Base-by-base conservation (phyloP, 768 basidiomycete genomes). In the Russula foetens region DNA sequence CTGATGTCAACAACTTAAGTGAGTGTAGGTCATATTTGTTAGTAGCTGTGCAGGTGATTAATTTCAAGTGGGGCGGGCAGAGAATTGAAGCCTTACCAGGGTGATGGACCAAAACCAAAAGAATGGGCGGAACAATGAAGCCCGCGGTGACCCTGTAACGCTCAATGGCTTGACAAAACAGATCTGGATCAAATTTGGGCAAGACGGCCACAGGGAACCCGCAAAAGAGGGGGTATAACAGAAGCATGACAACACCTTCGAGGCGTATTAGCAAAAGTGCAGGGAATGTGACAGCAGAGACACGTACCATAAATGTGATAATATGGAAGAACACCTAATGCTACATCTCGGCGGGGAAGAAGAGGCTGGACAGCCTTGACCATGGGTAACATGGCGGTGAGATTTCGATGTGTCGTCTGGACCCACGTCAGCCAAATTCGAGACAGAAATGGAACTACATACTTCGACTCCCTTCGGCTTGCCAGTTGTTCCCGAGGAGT, bases 71-170 rank as follows among this genome's bases (percentile, higher is more conserved):
- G 38, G 39, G 28, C 29, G 58, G n/a, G 21, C n/a, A 49, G 39
- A 19, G 21, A 24, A 26, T 24, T 39, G 23, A 41, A 4, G 54
- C 70, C 82, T 33, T 72, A 82, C 83, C 84, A 12, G 84, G 81
- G 65, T 89, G 85, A 61, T 86, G 81, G 2, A 84, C 74, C 44
- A 97, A 76, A 1, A 83, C 79, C 15, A 96, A 84, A 14, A 93
- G 73, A n/a, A 97, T 84, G 0, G 94, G 92, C 1, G 93, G 93
- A 1, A 91, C 91, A 50, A 91, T 74, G 0, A 87, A 72, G 0
- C 80, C 60, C 1, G 75, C 60, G 0, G 86, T 85, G 28, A 84
- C 79, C 53, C 75, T 80, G 75, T 89, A 89, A 53, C 75, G 78
- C 63, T 85, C 77, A 49, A 96, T 81, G 51, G 81, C 75, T 12